Evolutionary conservation across 371 early-diverging fungal species (phyloP).

Genomic region (Circinella umbellata): DNA sequence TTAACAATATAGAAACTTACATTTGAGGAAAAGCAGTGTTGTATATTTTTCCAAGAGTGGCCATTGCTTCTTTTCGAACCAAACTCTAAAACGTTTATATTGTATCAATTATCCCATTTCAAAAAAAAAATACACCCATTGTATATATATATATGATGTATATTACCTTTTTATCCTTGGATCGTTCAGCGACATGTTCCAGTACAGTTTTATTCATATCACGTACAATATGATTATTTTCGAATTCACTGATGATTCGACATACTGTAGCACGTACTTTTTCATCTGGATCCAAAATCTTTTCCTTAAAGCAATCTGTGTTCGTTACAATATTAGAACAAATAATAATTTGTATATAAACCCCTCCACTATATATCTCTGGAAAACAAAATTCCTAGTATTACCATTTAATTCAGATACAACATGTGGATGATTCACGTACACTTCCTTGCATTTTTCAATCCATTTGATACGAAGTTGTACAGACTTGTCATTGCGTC

Average conservation of each 20-base stretch:
- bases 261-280: slow-evolving; percentile 85
- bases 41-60: slow-evolving; percentile 73
- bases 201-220: slow-evolving; percentile 66
- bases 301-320: slow-evolving; percentile 65
- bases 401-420: slow-evolving; percentile 13
- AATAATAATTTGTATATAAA: not conserved
- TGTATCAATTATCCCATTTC: not conserved
- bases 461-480: slow-evolving; percentile 80
- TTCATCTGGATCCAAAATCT: slow-evolving; percentile 91
- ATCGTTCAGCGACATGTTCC: slow-evolving; percentile 71
- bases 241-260: slow-evolving; percentile 69
- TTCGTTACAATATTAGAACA: not conserved
- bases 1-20: slow-evolving; percentile 37
- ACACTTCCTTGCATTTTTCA: slow-evolving; percentile 64
- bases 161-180: slow-evolving; percentile 86
- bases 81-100: slow-evolving; percentile 32
- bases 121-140: not conserved
- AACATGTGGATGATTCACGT: not conserved
- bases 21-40: slow-evolving; percentile 71
- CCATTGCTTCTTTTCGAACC: slow-evolving; percentile 78
- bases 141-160: not conserved
- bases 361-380: too few relatives aligned
- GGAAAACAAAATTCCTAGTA: not conserved
- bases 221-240: slow-evolving; percentile 54
- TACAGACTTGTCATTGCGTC: slow-evolving; percentile 77